Evolutionary conservation across 164 flowering plant species (phyloP).

Genomic region (Warburgia ugandensis): DNA sequence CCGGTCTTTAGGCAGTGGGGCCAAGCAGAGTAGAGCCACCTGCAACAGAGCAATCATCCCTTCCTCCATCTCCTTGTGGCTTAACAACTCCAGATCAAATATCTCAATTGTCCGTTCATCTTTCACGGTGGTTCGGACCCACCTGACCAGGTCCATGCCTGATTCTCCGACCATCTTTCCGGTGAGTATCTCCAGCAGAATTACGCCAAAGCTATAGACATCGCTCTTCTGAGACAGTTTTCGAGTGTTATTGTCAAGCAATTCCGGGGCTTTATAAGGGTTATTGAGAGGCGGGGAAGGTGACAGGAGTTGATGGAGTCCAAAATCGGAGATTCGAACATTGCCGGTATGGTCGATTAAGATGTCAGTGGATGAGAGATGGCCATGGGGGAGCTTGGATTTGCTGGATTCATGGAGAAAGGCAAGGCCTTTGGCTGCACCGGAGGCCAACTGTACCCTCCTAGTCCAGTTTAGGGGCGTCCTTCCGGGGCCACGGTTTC

Average conservation of each 20-base stretch:
- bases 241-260: neutral
- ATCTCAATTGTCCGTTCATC: conserved; percentile 43
- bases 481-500: conserved; percentile 37
- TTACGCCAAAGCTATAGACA: conserved; percentile 42
- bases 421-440: conserved; percentile 35
- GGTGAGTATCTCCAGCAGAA: conserved; percentile 41
- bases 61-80: conserved; percentile 37
- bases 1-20: conserved; percentile 26
- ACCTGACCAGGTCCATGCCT: conserved; percentile 22
- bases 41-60: conserved; percentile 46
- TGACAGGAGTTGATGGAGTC: conserved; percentile 25
- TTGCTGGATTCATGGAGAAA: conserved; percentile 26
- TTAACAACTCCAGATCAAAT: conserved; percentile 48
- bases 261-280: conserved; percentile 29
- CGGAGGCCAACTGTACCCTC: conserved; percentile 32
- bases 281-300: conserved; percentile 5
- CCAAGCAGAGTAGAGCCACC: conserved; percentile 40
- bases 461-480: conserved; percentile 35
- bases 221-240: conserved; percentile 22
- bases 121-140: conserved; percentile 32
- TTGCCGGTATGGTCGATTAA: conserved; percentile 24
- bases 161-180: conserved; percentile 30
- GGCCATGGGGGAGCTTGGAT: conserved; percentile 31
- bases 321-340: conserved; percentile 34
- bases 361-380: conserved; percentile 35